Conservation (phyloP, 176 grass and related monocot species). For the Phoenix roebelenii region DNA sequence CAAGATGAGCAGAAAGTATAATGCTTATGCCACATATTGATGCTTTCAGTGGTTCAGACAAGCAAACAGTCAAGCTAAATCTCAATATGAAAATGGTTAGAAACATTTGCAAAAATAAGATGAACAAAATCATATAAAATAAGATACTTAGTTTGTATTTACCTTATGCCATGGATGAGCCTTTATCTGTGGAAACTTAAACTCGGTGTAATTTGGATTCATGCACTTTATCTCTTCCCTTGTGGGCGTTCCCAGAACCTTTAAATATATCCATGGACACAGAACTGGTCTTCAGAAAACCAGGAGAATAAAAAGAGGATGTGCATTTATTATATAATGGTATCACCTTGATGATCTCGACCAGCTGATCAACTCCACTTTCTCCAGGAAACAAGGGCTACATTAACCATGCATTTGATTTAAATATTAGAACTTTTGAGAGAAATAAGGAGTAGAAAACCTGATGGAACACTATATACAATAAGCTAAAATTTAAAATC, state of each 20-base stretch:
- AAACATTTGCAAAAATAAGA: neutral
- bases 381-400: constrained; percentile 96
- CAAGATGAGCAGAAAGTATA: too few relatives aligned
- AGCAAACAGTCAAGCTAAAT: neutral
- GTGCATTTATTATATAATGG: neutral
- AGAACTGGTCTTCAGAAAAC: constrained; percentile 17
- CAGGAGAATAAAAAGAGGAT: neutral
- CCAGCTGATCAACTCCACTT: constrained; percentile 95
- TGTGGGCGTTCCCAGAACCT: constrained; percentile 98
- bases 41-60: neutral
- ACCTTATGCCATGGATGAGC: constrained; percentile 99
- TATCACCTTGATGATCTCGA: constrained; percentile 93
- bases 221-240: constrained; percentile 99
- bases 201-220: constrained; percentile 95
- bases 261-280: constrained; percentile 26
- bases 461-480: neutral
- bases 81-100: neutral
- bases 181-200: constrained; percentile 99
- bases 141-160: constrained; percentile 5
- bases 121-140: neutral
- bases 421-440: constrained; percentile 3
- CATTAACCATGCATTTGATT: constrained; percentile 18
- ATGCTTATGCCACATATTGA: neutral
- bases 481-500: neutral
- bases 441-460: neutral